These are phyloP conservation scores for Crucibulum laeve DNA, from an alignment of 768 basidiomycete genomes.

Conservation along the genomic window DNA sequence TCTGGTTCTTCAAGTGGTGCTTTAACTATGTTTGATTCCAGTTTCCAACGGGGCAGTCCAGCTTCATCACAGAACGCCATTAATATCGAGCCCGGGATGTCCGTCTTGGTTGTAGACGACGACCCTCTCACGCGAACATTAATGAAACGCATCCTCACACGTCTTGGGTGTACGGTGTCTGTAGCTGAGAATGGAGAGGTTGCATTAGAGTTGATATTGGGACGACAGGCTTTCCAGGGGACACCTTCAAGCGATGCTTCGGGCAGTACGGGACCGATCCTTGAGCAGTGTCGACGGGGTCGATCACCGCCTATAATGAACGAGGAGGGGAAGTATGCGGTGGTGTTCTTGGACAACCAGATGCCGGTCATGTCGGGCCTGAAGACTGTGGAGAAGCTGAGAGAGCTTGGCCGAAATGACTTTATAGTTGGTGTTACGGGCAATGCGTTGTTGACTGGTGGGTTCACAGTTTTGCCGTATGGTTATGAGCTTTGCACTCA, in stretches of 20 bases:
- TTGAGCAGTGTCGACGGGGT: conserved; percentile 27
- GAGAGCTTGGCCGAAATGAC: conserved; percentile 61
- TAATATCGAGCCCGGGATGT: conserved; percentile 47
- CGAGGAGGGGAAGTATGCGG: conserved; percentile 36
- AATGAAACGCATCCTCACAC: conserved; percentile 75
- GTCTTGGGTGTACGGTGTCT: conserved; percentile 74
- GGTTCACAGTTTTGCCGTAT: conserved; percentile 12
- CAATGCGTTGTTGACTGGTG: conserved; percentile 49
- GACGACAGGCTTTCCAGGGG: conserved; percentile 16
- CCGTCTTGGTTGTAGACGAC: conserved; percentile 80
- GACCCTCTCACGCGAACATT: conserved; percentile 75
- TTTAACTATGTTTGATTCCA: conserved; percentile 33
- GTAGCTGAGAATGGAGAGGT: conserved; percentile 82
- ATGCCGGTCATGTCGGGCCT: conserved; percentile 82
- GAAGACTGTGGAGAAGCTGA: conserved; percentile 58
- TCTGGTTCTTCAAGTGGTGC: conserved; percentile 21
- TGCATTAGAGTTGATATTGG: conserved; percentile 69
- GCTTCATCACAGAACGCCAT: conserved; percentile 30
- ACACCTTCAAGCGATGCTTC: conserved; percentile 38
- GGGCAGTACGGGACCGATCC: conserved; percentile 28
- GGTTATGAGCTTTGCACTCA: conserved; percentile 3
- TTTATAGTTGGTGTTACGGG: conserved; percentile 83
- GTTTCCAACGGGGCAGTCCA: conserved; percentile 32
- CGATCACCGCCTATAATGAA: conserved; percentile 9
- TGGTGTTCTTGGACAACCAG: conserved; percentile 66